Evolutionary conservation across 441 rosid species (phyloP), one percentile per base, ranked within the genome.

Genomic region (Pelargonium fulgidum): DNA sequence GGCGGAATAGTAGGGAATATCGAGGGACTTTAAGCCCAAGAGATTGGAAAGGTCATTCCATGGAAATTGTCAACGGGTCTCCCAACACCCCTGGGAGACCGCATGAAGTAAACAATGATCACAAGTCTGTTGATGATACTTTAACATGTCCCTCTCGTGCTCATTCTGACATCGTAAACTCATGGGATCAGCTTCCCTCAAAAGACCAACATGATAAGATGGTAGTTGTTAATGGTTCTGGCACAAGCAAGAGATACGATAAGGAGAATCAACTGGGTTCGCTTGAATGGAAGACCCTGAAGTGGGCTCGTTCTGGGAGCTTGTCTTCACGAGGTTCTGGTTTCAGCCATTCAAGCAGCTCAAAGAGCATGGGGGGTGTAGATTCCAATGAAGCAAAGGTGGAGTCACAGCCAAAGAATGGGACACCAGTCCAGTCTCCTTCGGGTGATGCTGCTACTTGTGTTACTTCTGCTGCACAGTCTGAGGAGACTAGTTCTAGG

Each of bases 271-370:
- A 91, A 11, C 69, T 79, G 0, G 47, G 48, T 16, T 26, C 70
- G 11, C 11, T 48, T 64, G 96, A 90, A 66, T 88, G 96, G 89
- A 91, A 89, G 73, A 86, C 88, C 75, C 83, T 86, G 13, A 83
- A 83, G 77, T 91, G 99, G 97, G 79, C 86, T 20, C 84, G 89
- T 54, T 83, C 96, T 42, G 96, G 92, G 72, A 88, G 94, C 80
- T 81, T 92, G 82, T 85, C 93, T 52, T 92, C 98, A 50, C 86
- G 93, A 65, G 95, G 92, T 68, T 91, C 95, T n/a, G 90, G 98
- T 78, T 86, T 82, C 70, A 91, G 98, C 80, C 90, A 89, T 77
- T 92, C 99, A 54, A 86, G 92, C 76, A 85, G 96, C 82, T 91
- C 95, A 10, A 95, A 89, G 84, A 89, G 96, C 78, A 58, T 86